These are phyloP conservation scores for Pichia sp. DNA, from an alignment of 1,139 yeast species.

Conservation along the genomic window DNA sequence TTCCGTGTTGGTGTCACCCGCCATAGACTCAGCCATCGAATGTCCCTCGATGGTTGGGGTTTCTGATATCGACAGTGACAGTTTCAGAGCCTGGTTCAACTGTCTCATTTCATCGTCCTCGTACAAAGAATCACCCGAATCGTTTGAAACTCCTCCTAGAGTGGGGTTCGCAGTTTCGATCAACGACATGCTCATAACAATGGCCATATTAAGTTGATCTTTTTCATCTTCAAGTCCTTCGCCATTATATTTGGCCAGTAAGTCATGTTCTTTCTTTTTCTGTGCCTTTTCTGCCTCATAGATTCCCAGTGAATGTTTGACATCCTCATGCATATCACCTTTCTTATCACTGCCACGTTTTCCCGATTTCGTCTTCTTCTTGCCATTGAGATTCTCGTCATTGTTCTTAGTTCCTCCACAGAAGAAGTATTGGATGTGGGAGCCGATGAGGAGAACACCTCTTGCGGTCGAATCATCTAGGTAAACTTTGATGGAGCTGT, in stretches of 20 bases:
- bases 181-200: conserved; percentile 19
- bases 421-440: conserved; percentile 58
- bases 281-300: conserved; percentile 14
- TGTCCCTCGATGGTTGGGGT: not conserved
- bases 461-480: conserved; percentile 36
- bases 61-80: conserved; percentile 5
- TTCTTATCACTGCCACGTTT: conserved; percentile 12
- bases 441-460: conserved; percentile 57
- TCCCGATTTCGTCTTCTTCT: not conserved
- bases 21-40: not conserved
- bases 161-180: conserved; percentile 17
- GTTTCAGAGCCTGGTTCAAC: conserved; percentile 11
- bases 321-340: conserved; percentile 13
- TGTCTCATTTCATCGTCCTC: conserved; percentile 20
- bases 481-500: conserved; percentile 11
- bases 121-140: not conserved
- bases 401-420: conserved; percentile 43
- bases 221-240: conserved; percentile 19
- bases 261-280: conserved; percentile 14
- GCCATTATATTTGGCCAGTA: conserved; percentile 20
- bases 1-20: conserved; percentile 4
- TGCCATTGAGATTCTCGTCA: not conserved
- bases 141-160: not conserved
- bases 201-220: conserved; percentile 23
- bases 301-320: conserved; percentile 17